Base-by-base conservation (phyloP, 495 filamentous ascomycete genomes). In the Cryomyces antarcticus region DNA sequence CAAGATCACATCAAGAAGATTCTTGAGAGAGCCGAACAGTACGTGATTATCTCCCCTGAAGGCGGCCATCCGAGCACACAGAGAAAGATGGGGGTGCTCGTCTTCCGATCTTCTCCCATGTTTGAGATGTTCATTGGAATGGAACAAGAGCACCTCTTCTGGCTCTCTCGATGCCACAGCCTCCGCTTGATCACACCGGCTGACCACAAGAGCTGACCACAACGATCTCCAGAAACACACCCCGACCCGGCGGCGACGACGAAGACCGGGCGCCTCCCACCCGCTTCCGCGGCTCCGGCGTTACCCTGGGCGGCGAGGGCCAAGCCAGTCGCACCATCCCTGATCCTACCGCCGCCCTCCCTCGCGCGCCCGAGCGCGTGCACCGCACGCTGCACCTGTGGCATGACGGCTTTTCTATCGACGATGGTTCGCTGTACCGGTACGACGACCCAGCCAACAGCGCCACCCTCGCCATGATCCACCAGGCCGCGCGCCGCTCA, bases 361-460 rank as follows among this genome's bases (percentile, higher is more conserved):
- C 65, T 12, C 62, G 66, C 42, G 54, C 54, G 6, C 57, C 69
- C 5, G 61, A 63, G 42, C 61, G 69, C n/a, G 71, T 73, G 9
- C 69, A 72, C 35, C 74, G 86, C 34, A 73, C 72, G 12, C 69
- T 97, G 34, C 86, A 94, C 51, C 78, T 97, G 47, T 97, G 89
- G 89, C 64, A 69, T 10, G 81, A 97, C 59, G 89, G 89, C 3
- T 94, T 96, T 54, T 93, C 84, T 38, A 77, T 97, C 31, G 92
- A 95, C 49, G 87, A 96, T 53, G 89, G 89, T 13, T 75, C 79
- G n/a, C 74, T 97, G 6, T 85, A 75, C 52, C 74, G 80, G 30
- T 87, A 83, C 43, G 82, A 93, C 50, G 87, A 96, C 56, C 85
- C 89, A 11, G 72, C 72, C 5, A 93, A 95, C 53, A 74, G 76